Base-by-base conservation (phyloP, 2,329 filamentous ascomycete genomes). In the Ilyonectria robusta region DNA sequence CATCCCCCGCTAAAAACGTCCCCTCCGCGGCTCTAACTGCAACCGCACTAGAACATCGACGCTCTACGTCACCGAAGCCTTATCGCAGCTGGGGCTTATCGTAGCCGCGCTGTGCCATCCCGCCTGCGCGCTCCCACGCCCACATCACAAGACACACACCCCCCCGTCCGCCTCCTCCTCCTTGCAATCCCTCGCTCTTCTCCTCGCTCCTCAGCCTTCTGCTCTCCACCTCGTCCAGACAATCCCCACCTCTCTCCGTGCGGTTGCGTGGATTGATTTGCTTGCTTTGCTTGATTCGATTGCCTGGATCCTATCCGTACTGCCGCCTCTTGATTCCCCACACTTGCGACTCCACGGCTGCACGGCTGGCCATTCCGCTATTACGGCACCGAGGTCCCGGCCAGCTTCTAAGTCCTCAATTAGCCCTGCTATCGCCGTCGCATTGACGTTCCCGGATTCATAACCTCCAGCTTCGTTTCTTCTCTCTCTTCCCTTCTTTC, bases 31-130 rank as follows among this genome's bases (percentile, higher is more conserved):
- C 42, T 40, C 62, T 65, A 59, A n/a, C 37, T 40, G 29, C 40
- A 55, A 59, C 56, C 17, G 55, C 50, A 17, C 29, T 37, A 54
- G 33, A 13, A 9, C 26, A 33, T 21, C 40, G 19, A 42, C 50
- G 48, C 33, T 13, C 40, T 62, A 75, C 72, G 72, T 75, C 72
- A 75, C 72, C 68, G 70, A 75, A 70, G 71, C 69, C 72, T 75
- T 75, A 75, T 75, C 72, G 66, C 54, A 15, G 50, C 62, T 65
- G 50, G 47, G 58, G 54, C 72, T 75, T 75, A 75, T 75, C 72
- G 72, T 75, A 75, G 72, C 72, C 72, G 72, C 72, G 72, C 72
- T 75, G 47, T 26, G 26, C 51, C 46, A 35, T 48, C 31, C 23
- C n/a, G 19, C 31, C 37, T 31, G 42, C 60, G 53, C 61, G 57